Base-by-base conservation (phyloP, 495 filamentous ascomycete genomes). In the Aspergillus asperescens region DNA sequence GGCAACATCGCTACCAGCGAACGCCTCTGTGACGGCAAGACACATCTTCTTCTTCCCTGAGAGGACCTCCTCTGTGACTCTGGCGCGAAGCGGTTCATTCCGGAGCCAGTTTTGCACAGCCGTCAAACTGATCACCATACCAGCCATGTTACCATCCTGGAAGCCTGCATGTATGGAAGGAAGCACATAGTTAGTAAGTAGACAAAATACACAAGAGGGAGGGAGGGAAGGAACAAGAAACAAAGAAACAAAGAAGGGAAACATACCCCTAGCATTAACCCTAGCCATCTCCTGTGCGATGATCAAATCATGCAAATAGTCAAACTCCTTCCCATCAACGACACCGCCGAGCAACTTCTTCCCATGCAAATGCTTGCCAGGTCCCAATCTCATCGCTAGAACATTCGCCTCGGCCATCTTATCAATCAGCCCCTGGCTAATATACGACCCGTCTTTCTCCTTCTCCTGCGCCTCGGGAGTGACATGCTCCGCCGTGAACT, bases 11-110 rank as follows among this genome's bases (percentile, higher is more conserved):
- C 84, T 88, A 5, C 89, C 88, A 22, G 89, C 89, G 66, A 95
- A 95, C 8, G 89, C 89, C 66, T 95, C 89, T 6, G 88, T 92
- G 63, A 95, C 88, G 42, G 89, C 89, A 4, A 95, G 75, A 65
- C 81, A 90, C 70, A 92, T 89, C 74, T 89, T 88, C 78, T 92
- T 95, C 77, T 85, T 80, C 24, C 87, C 89, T 18, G 77, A 81
- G 57, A 95, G 77, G 29, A 88, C 83, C 60, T 95, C 89, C 29
- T 80, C 74, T 16, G 77, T 80, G 37, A 93, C 72, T 24, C 75
- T 73, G 60, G 86, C 75, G 63, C 83, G 84, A 48, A 90, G 77
- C 47, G 71, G 67, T 31, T 78, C 73, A 62, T 93, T 77, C 44
- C 76, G 81, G 61, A 85, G 78, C 77, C 83, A 93, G 71, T 91